Evolutionary conservation across 768 basidiomycete species (phyloP).

Genomic region (Melanogaster broomeanus): DNA sequence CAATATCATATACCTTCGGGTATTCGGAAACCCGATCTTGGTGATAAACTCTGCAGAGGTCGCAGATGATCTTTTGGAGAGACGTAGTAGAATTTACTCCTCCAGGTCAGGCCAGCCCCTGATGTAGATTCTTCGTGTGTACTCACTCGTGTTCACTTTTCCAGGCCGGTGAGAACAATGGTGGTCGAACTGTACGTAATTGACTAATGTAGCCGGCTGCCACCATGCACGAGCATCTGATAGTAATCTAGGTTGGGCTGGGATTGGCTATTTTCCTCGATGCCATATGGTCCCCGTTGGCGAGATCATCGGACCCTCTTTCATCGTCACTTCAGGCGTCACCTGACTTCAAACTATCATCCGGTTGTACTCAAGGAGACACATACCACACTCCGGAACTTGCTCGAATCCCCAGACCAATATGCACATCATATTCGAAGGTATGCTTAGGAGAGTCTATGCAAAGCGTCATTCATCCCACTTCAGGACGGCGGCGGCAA

Average conservation of each 20-base stretch:
- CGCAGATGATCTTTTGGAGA: constrained; percentile 47
- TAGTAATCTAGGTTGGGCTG: constrained; percentile 45
- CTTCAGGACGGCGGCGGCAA: constrained; percentile 37
- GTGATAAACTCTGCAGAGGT: constrained; percentile 45
- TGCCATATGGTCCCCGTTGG: constrained; percentile 40
- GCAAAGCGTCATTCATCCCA: neutral
- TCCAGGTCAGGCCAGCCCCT: constrained; percentile 24
- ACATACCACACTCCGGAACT: constrained; percentile 38
- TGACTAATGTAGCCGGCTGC: neutral
- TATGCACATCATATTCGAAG: constrained; percentile 41
- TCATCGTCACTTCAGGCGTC: constrained; percentile 38
- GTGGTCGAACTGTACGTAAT: constrained; percentile 42
- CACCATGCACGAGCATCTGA: too few relatives aligned
- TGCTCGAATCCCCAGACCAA: constrained; percentile 37
- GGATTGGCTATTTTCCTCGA: constrained; percentile 47
- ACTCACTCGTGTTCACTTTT: neutral
- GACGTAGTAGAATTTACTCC: constrained; percentile 45
- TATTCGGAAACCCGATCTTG: constrained; percentile 48
- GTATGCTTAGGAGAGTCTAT: constrained; percentile 9
- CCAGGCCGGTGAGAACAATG: constrained; percentile 44
- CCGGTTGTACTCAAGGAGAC: constrained; percentile 34
- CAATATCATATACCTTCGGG: constrained; percentile 46
- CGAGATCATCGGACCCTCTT: constrained; percentile 40
- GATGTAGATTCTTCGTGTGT: neutral
- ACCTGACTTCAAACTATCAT: constrained; percentile 26